Evolutionary conservation across 768 basidiomycete species (phyloP).

Genomic region (Leccinum uliginosum): DNA sequence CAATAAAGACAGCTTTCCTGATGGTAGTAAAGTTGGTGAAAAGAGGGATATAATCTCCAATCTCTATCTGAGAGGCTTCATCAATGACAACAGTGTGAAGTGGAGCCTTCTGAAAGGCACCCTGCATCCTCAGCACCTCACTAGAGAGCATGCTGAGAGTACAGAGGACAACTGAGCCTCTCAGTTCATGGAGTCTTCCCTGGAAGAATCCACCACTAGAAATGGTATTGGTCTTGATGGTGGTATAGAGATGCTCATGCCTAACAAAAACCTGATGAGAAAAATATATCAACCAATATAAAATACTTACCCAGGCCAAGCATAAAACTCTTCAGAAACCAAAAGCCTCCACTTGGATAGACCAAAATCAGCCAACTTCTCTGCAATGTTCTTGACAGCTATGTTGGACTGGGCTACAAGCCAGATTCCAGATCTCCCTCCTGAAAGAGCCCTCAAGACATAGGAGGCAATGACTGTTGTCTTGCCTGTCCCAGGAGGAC

Average conservation of each 20-base stretch:
- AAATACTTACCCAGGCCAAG: slow-evolving; percentile 46
- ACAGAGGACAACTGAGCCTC: slow-evolving; percentile 60
- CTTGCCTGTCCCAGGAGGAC: slow-evolving; percentile 70
- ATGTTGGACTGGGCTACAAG: slow-evolving; percentile 83
- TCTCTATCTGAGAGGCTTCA: slow-evolving; percentile 65
- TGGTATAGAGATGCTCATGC: slow-evolving; percentile 75
- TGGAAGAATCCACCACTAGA: slow-evolving; percentile 36
- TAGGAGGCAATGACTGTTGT: slow-evolving; percentile 68
- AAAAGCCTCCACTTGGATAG: slow-evolving; percentile 60
- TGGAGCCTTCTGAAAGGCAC: slow-evolving; percentile 30
- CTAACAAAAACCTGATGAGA: slow-evolving; percentile 34
- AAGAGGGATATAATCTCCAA: slow-evolving; percentile 47
- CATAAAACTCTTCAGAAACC: slow-evolving; percentile 67
- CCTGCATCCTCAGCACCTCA: slow-evolving; percentile 5
- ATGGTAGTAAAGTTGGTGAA: slow-evolving; percentile 33
- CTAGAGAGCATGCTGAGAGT: slow-evolving; percentile 75
- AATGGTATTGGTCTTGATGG: slow-evolving; percentile 49
- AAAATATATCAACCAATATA: background rate
- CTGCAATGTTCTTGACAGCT: slow-evolving; percentile 86
- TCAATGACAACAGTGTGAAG: slow-evolving; percentile 53
- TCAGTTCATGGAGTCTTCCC: slow-evolving; percentile 30
- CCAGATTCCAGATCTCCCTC: slow-evolving; percentile 56
- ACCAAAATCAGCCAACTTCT: slow-evolving; percentile 57
- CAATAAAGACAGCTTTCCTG: slow-evolving; percentile 58
- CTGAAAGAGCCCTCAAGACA: slow-evolving; percentile 44